Base-by-base conservation (phyloP, 495 filamentous ascomycete species). In the Podospora australis region DNA sequence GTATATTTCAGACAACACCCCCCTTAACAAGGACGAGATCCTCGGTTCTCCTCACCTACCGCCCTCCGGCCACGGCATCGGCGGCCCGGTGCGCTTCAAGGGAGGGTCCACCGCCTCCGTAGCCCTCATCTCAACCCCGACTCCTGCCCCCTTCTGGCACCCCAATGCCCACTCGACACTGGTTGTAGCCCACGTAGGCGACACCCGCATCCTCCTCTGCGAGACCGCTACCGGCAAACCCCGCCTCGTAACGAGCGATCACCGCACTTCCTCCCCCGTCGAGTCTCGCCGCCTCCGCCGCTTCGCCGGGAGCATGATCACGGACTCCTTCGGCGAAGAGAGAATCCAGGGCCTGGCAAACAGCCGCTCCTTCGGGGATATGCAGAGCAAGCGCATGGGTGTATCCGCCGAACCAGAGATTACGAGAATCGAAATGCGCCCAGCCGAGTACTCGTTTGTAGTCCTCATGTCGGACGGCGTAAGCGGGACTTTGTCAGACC, bases 321-420 rank as follows among this genome's bases (percentile, higher is more conserved):
- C 91, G 0, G 92, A 98, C 63, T 92, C 88, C 13, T 97, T 97
- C 59, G 92, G 92, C 57, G 94, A 98, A 65, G 94, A 97, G 64
- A 88, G 92, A 51, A 89, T 98, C 70, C 81, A 81, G 44, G 90
- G 91, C 0, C 79, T 98, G 1, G 92, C 92, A 56, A 98, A 98
- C 68, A 91, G 87, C 7, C 86, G 92, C 5, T 76, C 90, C 2
- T 96, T 98, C 57, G 92, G 92, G 24, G 92, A 97, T 67, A 85
- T 95, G 56, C 78, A 77, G 44, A 86, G 83, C 28, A 98, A 98
- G 65, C 86, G 89, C 38, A 81, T 97, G 30, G 92, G 92, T 25
- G 91, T 98, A 4, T 87, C 82, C 2, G 94, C 92, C 1, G 92
- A 98, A 66, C 92, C 92, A 0, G 90, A 97, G 56, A 78, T 95